Evolutionary conservation across 495 filamentous ascomycete species (phyloP), one percentile per base, ranked within the genome.

Genomic region (Penicillium flavigenum): DNA sequence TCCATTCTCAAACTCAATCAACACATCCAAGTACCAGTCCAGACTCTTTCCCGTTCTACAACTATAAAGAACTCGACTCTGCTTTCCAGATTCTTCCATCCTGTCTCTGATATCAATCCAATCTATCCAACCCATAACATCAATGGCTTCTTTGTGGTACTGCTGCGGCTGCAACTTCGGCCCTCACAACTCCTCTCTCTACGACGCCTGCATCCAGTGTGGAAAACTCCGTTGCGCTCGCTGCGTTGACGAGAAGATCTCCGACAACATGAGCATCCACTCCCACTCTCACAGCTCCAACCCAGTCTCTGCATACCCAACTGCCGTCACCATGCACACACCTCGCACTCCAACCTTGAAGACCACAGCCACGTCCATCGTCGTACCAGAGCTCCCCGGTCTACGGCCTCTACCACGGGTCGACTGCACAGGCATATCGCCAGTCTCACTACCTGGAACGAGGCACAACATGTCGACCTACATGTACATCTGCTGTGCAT

Each of bases 401-500:
- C 44, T 63, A 20, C 58, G 44, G 16, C 50, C 66, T 24, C 45
- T 65, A 44, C 29, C 27, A 4, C 60, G 42, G 26, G 38, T 49
- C 36, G 6, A 27, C 44, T 31, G 11, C 27, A 19, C 45, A 42
- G 2, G 19, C 42, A 12, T 39, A 12, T 41, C 49, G 12, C n/a
- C 42, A 2, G 16, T 7, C n/a, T 54, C 31, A 17, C 46, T 24
- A 34, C 42, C 8, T 24, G 36, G 14, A 27, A 50, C 41, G 4
- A 49, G 56, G 5, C 36, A 41, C 12, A 47, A 61, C 43, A 34
- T 26, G 16, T 14, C 41, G 2, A 58, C 61, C 2, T 58, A 67
- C 47, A 58, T 73, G 59, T 79, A 72, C 48, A 64, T 73, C 50
- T 79, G 76, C 65, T 79, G 76, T 64, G 3, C 56, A 1, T 79